phyloP scores from a whole-genome alignment of 2,329 filamentous ascomycete species.

The Paradendryphiella salina region DNA sequence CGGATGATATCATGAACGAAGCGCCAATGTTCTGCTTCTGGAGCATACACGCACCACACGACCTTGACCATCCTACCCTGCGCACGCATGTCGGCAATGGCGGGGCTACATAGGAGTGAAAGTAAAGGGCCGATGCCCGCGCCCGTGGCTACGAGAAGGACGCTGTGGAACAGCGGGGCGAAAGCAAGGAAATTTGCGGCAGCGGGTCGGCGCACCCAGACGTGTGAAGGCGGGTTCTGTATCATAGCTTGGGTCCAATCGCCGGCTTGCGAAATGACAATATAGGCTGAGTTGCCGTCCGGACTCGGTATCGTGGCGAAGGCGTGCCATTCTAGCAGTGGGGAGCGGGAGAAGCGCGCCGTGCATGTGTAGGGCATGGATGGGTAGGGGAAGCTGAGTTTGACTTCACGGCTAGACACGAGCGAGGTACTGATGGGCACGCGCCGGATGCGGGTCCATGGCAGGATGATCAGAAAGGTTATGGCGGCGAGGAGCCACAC shows the following conservation, averaged over 20 bases:
- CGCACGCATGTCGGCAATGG: slow-evolving; percentile 10
- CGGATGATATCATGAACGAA: slow-evolving; percentile 20
- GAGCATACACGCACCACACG: slow-evolving; percentile 24
- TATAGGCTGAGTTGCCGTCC: slow-evolving; percentile 8
- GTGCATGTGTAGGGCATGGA: slow-evolving; percentile 32
- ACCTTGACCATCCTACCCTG: slow-evolving; percentile 12
- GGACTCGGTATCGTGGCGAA: slow-evolving; percentile 42
- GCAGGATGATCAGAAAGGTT: slow-evolving; percentile 68
- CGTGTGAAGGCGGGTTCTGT: slow-evolving; percentile 10
- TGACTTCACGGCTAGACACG: slow-evolving; percentile 71
- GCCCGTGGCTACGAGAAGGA: slow-evolving; percentile 30
- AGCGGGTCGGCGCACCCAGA: slow-evolving; percentile 26
- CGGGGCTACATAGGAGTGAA: slow-evolving; percentile 19
- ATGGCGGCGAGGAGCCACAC: slow-evolving; percentile 71
- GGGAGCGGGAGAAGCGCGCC: slow-evolving; percentile 19
- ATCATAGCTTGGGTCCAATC: slow-evolving; percentile 40
- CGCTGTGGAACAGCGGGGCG: slow-evolving; percentile 21
- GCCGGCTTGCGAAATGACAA: slow-evolving; percentile 41
- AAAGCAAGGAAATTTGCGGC: slow-evolving; percentile 27
- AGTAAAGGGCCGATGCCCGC: slow-evolving; percentile 32
- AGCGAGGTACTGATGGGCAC: slow-evolving; percentile 66
- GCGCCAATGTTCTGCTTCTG: slow-evolving; percentile 18
- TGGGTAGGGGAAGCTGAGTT: slow-evolving; percentile 58
- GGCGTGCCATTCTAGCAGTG: slow-evolving; percentile 44
- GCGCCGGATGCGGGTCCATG: slow-evolving; percentile 72